A percentile compares a stretch with the other conserved stretches of the same genome.
phyloP scores from a whole-genome alignment of 2,329 filamentous ascomycete species.

The Aspergillus fumigatus region DNA sequence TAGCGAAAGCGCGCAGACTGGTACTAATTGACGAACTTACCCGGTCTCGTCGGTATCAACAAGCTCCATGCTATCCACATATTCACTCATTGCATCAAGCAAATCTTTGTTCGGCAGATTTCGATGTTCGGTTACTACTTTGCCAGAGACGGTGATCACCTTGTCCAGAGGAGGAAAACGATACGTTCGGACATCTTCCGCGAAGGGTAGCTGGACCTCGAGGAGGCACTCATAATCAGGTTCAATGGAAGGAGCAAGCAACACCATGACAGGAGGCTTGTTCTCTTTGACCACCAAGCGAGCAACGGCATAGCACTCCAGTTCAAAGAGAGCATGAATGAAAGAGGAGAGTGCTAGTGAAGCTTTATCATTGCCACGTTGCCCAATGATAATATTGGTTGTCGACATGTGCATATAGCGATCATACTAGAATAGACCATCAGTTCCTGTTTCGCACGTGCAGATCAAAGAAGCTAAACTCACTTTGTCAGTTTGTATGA shows the following conservation, averaged over 20 bases:
- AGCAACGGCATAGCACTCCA: conserved; percentile 80
- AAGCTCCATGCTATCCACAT: conserved; percentile 90
- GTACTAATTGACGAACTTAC: conserved; percentile 38
- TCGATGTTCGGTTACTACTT: conserved; percentile 73
- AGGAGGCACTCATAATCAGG: conserved; percentile 77
- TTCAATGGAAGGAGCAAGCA: conserved; percentile 77
- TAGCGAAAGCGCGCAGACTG: background rate
- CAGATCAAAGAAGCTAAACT: conserved; percentile 11
- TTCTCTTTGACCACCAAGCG: conserved; percentile 79
- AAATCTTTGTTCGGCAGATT: conserved; percentile 74
- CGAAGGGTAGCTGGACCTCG: conserved; percentile 86
- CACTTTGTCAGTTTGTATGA: conserved; percentile 69
- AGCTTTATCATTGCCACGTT: conserved; percentile 75
- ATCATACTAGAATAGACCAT: conserved; percentile 57
- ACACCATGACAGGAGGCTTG: conserved; percentile 69
- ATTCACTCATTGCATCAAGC: conserved; percentile 77
- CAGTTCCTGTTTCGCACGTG: conserved; percentile 2
- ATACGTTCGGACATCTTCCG: conserved; percentile 87
- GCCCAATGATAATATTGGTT: conserved; percentile 69
- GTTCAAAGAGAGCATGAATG: conserved; percentile 78
- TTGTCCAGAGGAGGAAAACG: conserved; percentile 85
- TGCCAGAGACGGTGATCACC: conserved; percentile 81
- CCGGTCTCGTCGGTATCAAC: conserved; percentile 69
- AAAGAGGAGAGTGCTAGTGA: conserved; percentile 82
- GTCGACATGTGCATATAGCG: conserved; percentile 82